Conservation (phyloP, 495 filamentous ascomycete genomes). For the Bacidia gigantensis region DNA sequence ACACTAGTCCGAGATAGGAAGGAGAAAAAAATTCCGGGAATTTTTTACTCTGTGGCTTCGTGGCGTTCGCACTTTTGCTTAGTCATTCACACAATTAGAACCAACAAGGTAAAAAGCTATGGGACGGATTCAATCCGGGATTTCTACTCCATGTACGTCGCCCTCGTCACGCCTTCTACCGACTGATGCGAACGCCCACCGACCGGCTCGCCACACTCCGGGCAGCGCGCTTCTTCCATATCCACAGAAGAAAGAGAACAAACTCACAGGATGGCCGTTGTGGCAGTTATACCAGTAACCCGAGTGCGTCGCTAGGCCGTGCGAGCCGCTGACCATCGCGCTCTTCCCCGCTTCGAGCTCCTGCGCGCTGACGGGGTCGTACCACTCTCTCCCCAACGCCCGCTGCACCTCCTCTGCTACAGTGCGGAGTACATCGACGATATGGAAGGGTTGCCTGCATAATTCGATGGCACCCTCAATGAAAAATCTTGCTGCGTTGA, state of each 20-base stretch:
- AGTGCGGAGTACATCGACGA: slow-evolving; percentile 12
- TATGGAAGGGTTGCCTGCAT: slow-evolving; percentile 15
- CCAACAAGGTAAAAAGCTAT: background rate
- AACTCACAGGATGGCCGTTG: slow-evolving; percentile 44
- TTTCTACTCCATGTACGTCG: background rate
- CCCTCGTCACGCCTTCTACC: background rate
- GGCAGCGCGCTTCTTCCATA: background rate
- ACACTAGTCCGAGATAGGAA: no score
- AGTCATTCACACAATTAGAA: no score
- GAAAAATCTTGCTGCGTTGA: slow-evolving; percentile 9
- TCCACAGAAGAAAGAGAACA: background rate
- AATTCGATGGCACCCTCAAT: slow-evolving; percentile 12
- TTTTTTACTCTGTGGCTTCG: no score
- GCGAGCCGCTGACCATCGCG: slow-evolving; percentile 38
- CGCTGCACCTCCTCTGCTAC: slow-evolving; percentile 17
- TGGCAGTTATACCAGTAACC: slow-evolving; percentile 55
- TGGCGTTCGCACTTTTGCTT: no score
- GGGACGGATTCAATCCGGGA: background rate
- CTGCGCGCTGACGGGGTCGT: slow-evolving; percentile 29
- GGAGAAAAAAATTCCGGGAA: no score
- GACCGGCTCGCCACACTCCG: background rate
- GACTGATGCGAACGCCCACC: background rate
- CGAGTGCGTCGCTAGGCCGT: slow-evolving; percentile 28
- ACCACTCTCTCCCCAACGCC: slow-evolving; percentile 20
- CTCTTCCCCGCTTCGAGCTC: slow-evolving; percentile 32